Base-by-base conservation (phyloP, 169 alveolate species). In the Plasmodium coatneyi region DNA sequence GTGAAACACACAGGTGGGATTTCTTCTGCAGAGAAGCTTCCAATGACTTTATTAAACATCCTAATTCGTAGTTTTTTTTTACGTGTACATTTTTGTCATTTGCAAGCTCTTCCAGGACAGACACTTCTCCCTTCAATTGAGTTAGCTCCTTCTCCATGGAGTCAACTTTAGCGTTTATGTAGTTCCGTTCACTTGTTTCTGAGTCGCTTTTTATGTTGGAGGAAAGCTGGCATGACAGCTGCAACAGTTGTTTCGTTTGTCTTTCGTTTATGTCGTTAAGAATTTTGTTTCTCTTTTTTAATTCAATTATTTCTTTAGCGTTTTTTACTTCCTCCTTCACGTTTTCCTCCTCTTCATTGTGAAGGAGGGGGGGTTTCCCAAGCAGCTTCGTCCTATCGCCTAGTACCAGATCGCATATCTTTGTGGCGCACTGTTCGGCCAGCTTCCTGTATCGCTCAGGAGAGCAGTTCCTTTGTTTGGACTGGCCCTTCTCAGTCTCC, bases 221-320 rank as follows among this genome's bases (percentile, higher is more conserved):
- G 1, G 80, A 46, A 0, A 84, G 19, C 16, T 84, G 92, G 2
- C 80, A 46, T 3, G 84, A 46, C 16, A 84, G 16, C 25, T 84
- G 84, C 14, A 84, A 2, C 60, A 84, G 56, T 19, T 84, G 92
- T 3, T 72, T 72, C 34, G 92, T 84, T 72, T 84, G 92, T 14
- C 92, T 84, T 34, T 84, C 92, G 28, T 84, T 84, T 46, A 84
- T 84, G 78, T 84, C 92, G 16, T 9, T 71, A 28, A 84, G 41
- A 0, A 84, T 84, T 72, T 84, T 84, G 22, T 84, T 82, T 30
- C 78, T 84, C 79, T 56, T 43, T n/a, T 49, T 71, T 36, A 84
- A 9, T 7, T 46, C 83, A 14, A 14, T 10, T 36, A 84, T 84
- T 84, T 84, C 80, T 12, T 28, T 19, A 14, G n/a, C 10, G 54